Conservation (phyloP, 2,329 filamentous ascomycete genomes). For the Botrytis porri region DNA sequence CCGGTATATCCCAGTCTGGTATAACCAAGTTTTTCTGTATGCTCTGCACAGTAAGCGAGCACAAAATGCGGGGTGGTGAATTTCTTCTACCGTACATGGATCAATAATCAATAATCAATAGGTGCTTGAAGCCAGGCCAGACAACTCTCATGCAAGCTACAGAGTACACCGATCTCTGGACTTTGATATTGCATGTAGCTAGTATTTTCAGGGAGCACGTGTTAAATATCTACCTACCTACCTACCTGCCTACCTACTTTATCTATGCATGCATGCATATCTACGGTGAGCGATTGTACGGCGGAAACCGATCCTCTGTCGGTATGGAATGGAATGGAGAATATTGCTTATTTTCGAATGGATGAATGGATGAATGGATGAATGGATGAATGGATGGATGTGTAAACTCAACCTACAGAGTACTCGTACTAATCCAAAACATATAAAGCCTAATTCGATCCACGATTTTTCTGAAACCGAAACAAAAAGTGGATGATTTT, state of each 20-base stretch:
- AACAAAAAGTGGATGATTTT: neutral
- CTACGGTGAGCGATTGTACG: neutral
- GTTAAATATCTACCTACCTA: neutral
- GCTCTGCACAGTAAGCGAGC: neutral
- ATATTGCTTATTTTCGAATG: neutral
- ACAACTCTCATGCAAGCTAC: neutral
- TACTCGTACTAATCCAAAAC: neutral
- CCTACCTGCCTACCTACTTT: too few relatives aligned
- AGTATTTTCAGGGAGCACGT: neutral
- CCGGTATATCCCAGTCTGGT: too few relatives aligned
- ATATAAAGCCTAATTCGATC: neutral
- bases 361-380: too few relatives aligned
- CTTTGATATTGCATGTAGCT: neutral
- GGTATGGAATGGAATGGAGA: neutral
- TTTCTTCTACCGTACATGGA: neutral
- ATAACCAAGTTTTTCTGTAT: too few relatives aligned
- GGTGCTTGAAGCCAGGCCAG: neutral
- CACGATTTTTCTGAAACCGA: neutral
- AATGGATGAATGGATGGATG: neutral
- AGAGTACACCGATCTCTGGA: neutral
- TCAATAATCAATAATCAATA: neutral
- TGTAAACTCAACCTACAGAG: neutral
- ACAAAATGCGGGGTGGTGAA: conserved; percentile 7
- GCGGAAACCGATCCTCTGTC: neutral
- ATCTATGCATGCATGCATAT: neutral